Percentiles rank a stretch among this genome's conserved stretches.
phyloP scores from a whole-genome alignment of 108 stramenopile genomes.

The Nitzschia putrida region DNA sequence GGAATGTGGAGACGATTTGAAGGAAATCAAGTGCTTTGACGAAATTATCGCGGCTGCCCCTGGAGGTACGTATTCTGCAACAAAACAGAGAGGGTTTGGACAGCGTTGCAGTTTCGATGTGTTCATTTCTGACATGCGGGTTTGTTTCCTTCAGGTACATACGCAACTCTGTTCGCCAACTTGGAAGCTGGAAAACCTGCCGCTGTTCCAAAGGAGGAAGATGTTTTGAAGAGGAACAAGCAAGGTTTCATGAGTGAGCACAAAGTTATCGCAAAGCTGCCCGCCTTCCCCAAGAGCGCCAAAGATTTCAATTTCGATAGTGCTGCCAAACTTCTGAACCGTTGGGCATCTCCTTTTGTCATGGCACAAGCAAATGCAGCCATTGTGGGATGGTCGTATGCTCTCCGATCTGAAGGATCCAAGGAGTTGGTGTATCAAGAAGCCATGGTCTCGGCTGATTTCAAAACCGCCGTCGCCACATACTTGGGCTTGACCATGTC shows the following conservation, averaged over 20 bases:
- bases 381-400: slow-evolving; percentile 62
- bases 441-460: slow-evolving; percentile 27
- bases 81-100: slow-evolving; percentile 34
- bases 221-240: not conserved
- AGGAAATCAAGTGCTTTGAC: slow-evolving; percentile 47
- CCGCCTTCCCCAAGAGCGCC: not conserved
- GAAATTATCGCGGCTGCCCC: slow-evolving; percentile 48
- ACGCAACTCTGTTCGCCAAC: slow-evolving; percentile 2
- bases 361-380: slow-evolving; percentile 75
- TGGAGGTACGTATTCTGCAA: slow-evolving; percentile 49
- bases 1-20: slow-evolving; percentile 40
- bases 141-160: not conserved
- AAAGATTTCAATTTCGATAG: not conserved
- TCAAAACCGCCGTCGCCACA: slow-evolving; percentile 46
- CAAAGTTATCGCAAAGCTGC: not conserved
- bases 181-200: not conserved
- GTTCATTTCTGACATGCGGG: slow-evolving; percentile 11
- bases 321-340: not conserved
- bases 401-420: slow-evolving; percentile 35
- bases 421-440: slow-evolving; percentile 61
- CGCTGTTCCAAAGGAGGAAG: not conserved
- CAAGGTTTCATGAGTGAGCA: not conserved
- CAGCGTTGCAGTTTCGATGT: no score
- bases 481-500: slow-evolving; percentile 43
- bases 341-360: slow-evolving; percentile 53